A percentile compares a stretch with the other conserved stretches of the same genome.
These are phyloP conservation scores for Zygotorulaspora mrakii DNA, from an alignment of 1,139 yeast species.

Conservation along the genomic window DNA sequence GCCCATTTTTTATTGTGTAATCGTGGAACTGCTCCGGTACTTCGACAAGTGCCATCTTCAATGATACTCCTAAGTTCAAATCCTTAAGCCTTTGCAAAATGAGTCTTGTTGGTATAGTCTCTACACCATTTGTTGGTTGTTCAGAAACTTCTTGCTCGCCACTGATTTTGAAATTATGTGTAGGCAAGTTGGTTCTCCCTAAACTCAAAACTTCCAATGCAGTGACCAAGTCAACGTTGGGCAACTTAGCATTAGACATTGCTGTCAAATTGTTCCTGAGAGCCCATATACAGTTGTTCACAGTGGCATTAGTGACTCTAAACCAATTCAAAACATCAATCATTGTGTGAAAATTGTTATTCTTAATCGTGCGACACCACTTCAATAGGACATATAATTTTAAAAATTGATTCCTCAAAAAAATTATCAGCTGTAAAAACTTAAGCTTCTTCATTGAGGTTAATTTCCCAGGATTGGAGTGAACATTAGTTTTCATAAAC, in stretches of 20 bases:
- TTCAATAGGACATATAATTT: slow-evolving; percentile 79
- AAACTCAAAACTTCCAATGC: slow-evolving; percentile 77
- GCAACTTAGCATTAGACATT: slow-evolving; percentile 77
- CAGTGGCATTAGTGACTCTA: slow-evolving; percentile 71
- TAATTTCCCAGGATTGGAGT: slow-evolving; percentile 28
- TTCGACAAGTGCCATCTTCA: slow-evolving; percentile 67
- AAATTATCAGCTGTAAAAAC: slow-evolving; percentile 63
- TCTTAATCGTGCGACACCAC: slow-evolving; percentile 65
- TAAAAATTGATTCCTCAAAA: slow-evolving; percentile 74
- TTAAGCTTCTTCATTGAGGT: slow-evolving; percentile 64
- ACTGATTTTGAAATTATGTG: slow-evolving; percentile 45
- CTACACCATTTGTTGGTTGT: slow-evolving; percentile 38
- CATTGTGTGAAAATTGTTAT: slow-evolving; percentile 64
- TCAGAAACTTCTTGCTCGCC: slow-evolving; percentile 25
- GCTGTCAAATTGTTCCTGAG: slow-evolving; percentile 59
- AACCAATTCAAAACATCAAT: slow-evolving; percentile 88
- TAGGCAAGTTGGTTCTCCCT: slow-evolving; percentile 72
- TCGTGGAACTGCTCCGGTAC: slow-evolving; percentile 62
- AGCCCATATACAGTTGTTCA: slow-evolving; percentile 60
- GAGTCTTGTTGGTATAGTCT: slow-evolving; percentile 52
- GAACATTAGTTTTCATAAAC: slow-evolving; percentile 34
- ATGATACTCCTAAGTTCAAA: slow-evolving; percentile 67
- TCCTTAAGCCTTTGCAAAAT: slow-evolving; percentile 63
- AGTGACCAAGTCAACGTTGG: slow-evolving; percentile 83
- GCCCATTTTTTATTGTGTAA: slow-evolving; percentile 69